Base-by-base conservation (phyloP, 257 asterid genomes). In the Datura wrightii region DNA sequence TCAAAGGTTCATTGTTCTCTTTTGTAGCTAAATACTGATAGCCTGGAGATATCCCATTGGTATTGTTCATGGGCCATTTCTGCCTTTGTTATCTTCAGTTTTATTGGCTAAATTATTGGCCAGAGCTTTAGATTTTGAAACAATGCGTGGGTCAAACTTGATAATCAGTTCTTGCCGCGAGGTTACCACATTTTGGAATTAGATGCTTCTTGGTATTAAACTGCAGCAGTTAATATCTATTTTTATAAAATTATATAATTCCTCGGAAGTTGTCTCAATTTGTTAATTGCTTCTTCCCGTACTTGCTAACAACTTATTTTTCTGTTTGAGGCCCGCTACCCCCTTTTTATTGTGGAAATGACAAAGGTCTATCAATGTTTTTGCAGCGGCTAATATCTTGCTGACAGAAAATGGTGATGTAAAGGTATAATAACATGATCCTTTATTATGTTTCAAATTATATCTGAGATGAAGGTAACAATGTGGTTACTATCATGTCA, bases 351-450 rank as follows among this genome's bases (percentile, higher is more conserved):
- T 34, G 13, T 78, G 63, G 82, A 78, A 78, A 34, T 78, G 82
- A 52, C 82, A 78, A 31, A 52, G 46, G 10, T 78, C 11, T 48
- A 7, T 74, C 4, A 36, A 79, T 85, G 36, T 74, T 90, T 86
- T 90, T 86, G 87, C 99, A 97, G 99, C 99, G 90, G 99, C 99
- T 86, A 97, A 97, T 89, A 94, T 97, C 87, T 91, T 97, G 89
- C 89, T 97, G 92, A 87, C 98, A 15, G 99, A 97, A 92, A 94
- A 88, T 86, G 99, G 99, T 69, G 99, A 97, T 91, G 99, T 97
- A 71, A 97, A 97, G 98, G 99, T 96, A 89, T 79, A 71, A 24
- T 74, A 48, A 74, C 58, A 1, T 67, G 37, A n/a, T 46, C 34
- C 15, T 82, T 37, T 65, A 10, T 58, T 15, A 15, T 70, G 79